These are phyloP conservation scores for Tylopilus felleus DNA, from an alignment of 768 basidiomycete species.

Conservation along the genomic window DNA sequence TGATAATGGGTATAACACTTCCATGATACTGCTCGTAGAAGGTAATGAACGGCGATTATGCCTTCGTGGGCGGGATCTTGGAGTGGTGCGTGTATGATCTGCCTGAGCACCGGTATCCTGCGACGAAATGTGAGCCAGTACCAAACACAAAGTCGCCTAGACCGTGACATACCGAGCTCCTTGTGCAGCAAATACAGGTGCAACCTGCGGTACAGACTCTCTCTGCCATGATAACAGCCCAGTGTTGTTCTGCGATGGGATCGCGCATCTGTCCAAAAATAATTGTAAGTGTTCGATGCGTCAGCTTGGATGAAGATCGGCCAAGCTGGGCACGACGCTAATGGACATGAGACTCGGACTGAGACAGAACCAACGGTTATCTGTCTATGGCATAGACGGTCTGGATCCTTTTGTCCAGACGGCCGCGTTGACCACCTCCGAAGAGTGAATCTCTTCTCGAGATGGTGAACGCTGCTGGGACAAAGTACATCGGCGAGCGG, in stretches of 20 bases:
- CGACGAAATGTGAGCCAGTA: constrained; percentile 3
- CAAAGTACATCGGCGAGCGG: neutral
- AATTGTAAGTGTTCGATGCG: neutral
- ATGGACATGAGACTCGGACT: neutral
- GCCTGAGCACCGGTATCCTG: constrained; percentile 7
- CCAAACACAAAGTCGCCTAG: too few relatives aligned
- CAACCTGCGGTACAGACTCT: constrained; percentile 6
- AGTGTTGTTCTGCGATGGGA: constrained; percentile 6
- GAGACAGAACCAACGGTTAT: neutral
- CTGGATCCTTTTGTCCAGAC: neutral
- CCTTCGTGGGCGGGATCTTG: constrained; percentile 5
- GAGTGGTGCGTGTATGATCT: neutral
- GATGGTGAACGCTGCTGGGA: neutral
- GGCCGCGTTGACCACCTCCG: neutral
- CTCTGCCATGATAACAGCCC: constrained; percentile 13
- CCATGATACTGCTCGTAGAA: constrained; percentile 21
- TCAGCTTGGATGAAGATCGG: constrained; percentile 1
- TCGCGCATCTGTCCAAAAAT: neutral
- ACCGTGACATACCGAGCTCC: constrained; percentile 3
- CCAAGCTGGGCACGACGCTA: neutral
- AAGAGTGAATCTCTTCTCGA: neutral
- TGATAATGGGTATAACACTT: constrained; percentile 24
- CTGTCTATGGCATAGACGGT: neutral
- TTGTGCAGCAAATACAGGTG: constrained; percentile 9
- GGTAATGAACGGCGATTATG: constrained; percentile 12